phyloP scores from a whole-genome alignment of 176 grass and related monocot genomes.

The Musa troglodytarum region DNA sequence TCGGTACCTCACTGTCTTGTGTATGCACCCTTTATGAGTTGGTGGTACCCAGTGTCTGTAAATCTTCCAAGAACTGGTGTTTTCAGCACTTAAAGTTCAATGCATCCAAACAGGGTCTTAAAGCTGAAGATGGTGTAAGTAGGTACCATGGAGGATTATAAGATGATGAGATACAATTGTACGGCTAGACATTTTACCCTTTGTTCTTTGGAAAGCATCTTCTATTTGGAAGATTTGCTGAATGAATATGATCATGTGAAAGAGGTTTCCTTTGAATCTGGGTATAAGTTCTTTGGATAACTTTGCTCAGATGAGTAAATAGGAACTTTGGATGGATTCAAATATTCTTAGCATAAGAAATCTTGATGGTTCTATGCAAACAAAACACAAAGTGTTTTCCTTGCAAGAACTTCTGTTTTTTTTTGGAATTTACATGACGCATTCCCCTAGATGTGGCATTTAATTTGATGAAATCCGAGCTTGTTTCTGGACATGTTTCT shows the following conservation, averaged over 20 bases:
- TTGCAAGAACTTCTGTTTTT: too few relatives aligned
- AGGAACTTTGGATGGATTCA: neutral
- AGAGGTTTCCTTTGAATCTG: neutral
- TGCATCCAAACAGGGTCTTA: neutral
- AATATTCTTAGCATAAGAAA: neutral
- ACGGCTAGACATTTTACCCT: neutral
- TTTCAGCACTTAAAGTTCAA: neutral
- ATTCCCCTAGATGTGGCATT: neutral
- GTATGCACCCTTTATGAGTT: too few relatives aligned
- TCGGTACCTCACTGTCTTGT: too few relatives aligned
- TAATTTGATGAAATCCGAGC: neutral
- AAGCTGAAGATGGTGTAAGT: neutral
- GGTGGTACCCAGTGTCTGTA: too few relatives aligned
- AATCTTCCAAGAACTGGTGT: too few relatives aligned
- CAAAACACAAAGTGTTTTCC: too few relatives aligned
- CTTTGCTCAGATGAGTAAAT: neutral
- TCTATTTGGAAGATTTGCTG: neutral
- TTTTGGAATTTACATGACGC: neutral
- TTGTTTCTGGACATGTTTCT: neutral
- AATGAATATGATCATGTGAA: neutral
- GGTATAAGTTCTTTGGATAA: neutral
- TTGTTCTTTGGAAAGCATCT: neutral
- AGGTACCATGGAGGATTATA: neutral
- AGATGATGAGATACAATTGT: neutral
- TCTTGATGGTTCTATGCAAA: neutral